Evolutionary conservation across 2,329 filamentous ascomycete genomes (phyloP), one percentile per base, ranked within the genome.

Genomic region (Bimuria novae-zelandiae): DNA sequence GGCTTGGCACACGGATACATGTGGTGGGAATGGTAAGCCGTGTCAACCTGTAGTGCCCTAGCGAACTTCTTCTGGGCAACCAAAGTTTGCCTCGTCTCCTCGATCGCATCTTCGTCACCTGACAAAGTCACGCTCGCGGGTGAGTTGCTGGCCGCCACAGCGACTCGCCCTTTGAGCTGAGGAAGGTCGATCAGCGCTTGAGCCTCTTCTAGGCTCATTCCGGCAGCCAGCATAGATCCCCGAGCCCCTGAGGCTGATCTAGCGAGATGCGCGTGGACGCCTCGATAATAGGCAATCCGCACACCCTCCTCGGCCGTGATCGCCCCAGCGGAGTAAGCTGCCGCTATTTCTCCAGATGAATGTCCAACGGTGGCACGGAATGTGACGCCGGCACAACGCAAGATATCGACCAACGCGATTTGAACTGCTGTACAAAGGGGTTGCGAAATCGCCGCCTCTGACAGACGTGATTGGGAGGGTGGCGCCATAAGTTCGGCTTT

Each of bases 301-400:
- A 68, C 63, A 7, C 64, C 63, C n/a, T 65, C 58, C 8, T 17
- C 14, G 2, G 46, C 45, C 0, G 61, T 67, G 3, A 60, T n/a
- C 22, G 19, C 59, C 0, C 70, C 72, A 7, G 63, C 67, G 11
- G 66, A 66, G 27, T 77, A 76, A 1, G 72, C 64, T 1, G 75
- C 76, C 0, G 72, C 75, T 7, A 76, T 74, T 40, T 65, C 62
- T 17, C 61, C 62, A 36, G 47, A 54, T 7, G 61, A 64, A 32
- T 65, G 62, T 1, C 57, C 62, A 12, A 60, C 53, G 12, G 59
- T 55, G 12, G 40, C 48, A 29, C 33, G 19, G n/a, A 58, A 55
- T n/a, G 30, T 19, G 10, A 65, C 42, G 14, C 51, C 44, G 41
- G 44, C 58, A 17, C 17, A 11, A 2, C 17, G n/a, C 2, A 64